These are phyloP conservation scores for Lepidium africanum DNA, from an alignment of 345 rosid species.

Conservation along the genomic window DNA sequence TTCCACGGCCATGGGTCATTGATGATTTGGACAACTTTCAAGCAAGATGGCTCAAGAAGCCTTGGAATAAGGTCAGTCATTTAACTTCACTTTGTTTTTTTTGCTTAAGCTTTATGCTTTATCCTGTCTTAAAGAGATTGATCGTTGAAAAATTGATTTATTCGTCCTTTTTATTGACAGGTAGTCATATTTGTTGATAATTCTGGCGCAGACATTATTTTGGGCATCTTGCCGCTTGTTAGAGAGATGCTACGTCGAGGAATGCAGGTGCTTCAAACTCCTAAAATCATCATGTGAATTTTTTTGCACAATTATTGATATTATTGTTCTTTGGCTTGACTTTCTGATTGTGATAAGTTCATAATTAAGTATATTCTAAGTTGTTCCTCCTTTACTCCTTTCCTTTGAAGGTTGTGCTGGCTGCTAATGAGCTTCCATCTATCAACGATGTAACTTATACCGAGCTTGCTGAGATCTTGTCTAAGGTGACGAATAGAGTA, in stretches of 20 bases:
- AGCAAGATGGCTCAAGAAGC: conserved; percentile 73
- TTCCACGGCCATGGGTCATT: conserved; percentile 89
- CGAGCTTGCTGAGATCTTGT: conserved; percentile 73
- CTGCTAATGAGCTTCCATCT: conserved; percentile 96
- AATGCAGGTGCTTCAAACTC: conserved; percentile 50
- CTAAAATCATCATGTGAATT: not conserved
- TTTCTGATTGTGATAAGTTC: not conserved
- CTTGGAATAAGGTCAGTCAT: conserved; percentile 83
- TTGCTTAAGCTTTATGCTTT: not conserved
- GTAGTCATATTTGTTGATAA: conserved; percentile 92
- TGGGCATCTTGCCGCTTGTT: conserved; percentile 90
- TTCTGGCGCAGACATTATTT: conserved; percentile 95
- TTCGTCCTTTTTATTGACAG: conserved; percentile 33
- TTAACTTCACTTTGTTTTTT: not conserved
- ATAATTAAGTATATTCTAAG: not conserved
- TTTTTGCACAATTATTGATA: not conserved
- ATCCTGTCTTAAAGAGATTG: not conserved
- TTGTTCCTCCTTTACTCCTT: not conserved
- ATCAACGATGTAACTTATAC: conserved; percentile 88
- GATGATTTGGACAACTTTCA: conserved; percentile 84
- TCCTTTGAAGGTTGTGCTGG: conserved; percentile 73
- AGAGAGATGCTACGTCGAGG: conserved; percentile 87
- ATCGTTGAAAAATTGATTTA: not conserved
- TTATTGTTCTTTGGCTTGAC: not conserved
- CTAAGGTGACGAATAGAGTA: conserved; percentile 49